phyloP scores from a whole-genome alignment of 495 filamentous ascomycete genomes.

The Hypoxylon perforatum region DNA sequence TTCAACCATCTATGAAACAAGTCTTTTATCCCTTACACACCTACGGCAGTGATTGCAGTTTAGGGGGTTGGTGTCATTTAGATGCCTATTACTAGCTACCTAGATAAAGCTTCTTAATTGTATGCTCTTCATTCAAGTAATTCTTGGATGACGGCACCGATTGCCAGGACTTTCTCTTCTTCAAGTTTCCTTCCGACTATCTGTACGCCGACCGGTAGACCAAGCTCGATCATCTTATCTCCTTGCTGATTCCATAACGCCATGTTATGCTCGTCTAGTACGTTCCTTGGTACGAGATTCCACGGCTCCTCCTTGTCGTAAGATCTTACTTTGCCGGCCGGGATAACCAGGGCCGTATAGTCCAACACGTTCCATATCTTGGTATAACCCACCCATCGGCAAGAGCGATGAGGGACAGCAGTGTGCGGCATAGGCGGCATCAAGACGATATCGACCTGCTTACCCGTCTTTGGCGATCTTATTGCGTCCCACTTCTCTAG shows the following conservation, averaged over 20 bases:
- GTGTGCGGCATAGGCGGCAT: slow-evolving; percentile 50
- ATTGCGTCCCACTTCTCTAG: slow-evolving; percentile 39
- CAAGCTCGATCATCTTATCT: slow-evolving; percentile 75
- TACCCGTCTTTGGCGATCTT: slow-evolving; percentile 28
- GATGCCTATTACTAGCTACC: too few relatives aligned
- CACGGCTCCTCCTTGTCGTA: slow-evolving; percentile 47
- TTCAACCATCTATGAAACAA: too few relatives aligned
- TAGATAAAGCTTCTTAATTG: not conserved
- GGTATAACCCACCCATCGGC: slow-evolving; percentile 47
- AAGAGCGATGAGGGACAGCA: slow-evolving; percentile 43
- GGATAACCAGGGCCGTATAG: slow-evolving; percentile 78
- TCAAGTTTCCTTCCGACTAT: slow-evolving; percentile 78
- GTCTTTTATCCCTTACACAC: too few relatives aligned
- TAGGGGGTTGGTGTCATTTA: too few relatives aligned
- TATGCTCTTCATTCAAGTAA: slow-evolving; percentile 51
- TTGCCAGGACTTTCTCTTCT: slow-evolving; percentile 83
- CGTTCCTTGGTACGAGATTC: slow-evolving; percentile 57
- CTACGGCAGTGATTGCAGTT: too few relatives aligned
- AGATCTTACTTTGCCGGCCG: slow-evolving; percentile 50
- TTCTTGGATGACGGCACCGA: slow-evolving; percentile 75
- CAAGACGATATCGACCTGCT: slow-evolving; percentile 44
- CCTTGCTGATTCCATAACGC: slow-evolving; percentile 61
- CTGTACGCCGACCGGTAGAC: slow-evolving; percentile 80
- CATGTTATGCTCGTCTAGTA: slow-evolving; percentile 48
- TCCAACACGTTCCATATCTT: slow-evolving; percentile 66